Percentiles rank a stretch among this genome's conserved stretches.
phyloP scores from a whole-genome alignment of 2,329 filamentous ascomycete genomes.

The Juglanconis oblonga region DNA sequence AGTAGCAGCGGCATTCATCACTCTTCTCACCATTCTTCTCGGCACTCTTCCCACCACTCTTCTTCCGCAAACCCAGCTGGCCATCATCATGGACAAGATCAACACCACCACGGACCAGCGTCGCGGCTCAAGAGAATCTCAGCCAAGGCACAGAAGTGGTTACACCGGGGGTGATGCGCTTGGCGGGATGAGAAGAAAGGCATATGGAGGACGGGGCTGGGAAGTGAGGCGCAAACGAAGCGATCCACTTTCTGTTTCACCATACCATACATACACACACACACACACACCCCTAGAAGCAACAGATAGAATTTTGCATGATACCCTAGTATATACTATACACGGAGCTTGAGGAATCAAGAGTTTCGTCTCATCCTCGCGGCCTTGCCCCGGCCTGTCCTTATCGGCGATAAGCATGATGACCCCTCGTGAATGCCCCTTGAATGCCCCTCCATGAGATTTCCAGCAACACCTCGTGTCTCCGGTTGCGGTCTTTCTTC shows the following conservation, averaged over 20 bases:
- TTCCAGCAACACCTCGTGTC: background rate
- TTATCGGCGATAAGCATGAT: constrained; percentile 9
- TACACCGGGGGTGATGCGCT: background rate
- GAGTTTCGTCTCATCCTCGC: background rate
- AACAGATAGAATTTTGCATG: background rate
- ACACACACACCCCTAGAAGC: background rate
- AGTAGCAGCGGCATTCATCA: background rate
- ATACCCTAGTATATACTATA: background rate
- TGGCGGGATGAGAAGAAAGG: too few relatives aligned
- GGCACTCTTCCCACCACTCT: background rate
- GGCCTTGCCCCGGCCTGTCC: background rate
- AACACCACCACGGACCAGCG: background rate
- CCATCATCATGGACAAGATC: background rate
- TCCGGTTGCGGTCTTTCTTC: background rate
- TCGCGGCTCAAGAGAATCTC: constrained; percentile 9
- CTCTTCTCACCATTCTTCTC: background rate
- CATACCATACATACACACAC: background rate
- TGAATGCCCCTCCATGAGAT: background rate
- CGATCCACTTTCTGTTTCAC: background rate
- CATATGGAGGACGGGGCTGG: background rate
- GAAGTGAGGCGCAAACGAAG: background rate
- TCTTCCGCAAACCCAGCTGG: background rate
- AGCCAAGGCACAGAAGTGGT: constrained; percentile 15
- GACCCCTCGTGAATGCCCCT: background rate
- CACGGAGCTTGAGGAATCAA: background rate